Evolutionary conservation across 208 protist genomes (phyloP).

Genomic region (Porcisia deanei): DNA sequence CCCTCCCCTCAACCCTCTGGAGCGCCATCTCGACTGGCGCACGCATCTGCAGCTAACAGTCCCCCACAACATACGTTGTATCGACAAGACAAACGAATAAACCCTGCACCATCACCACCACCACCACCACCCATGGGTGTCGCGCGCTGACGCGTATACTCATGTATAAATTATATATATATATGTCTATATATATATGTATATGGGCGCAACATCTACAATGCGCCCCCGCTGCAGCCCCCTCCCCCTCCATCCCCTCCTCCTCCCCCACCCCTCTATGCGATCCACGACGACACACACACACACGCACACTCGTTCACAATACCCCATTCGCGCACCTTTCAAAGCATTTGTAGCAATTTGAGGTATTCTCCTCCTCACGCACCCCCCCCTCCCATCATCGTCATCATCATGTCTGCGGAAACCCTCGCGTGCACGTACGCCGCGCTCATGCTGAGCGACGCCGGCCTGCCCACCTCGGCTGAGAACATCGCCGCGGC

Average conservation of each 20-base stretch:
- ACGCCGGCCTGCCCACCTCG: constrained; percentile 69
- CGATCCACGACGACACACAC: neutral
- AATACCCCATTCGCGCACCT: neutral
- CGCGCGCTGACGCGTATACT: too few species aligned
- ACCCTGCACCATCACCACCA: too few species aligned
- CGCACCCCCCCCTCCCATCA: neutral
- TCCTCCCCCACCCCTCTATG: neutral
- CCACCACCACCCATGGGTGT: too few species aligned
- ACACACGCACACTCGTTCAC: too few species aligned
- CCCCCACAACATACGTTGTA: too few species aligned
- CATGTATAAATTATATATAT: too few species aligned
- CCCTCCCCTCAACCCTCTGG: neutral
- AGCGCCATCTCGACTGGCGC: neutral
- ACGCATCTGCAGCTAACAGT: neutral
- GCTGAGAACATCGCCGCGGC: constrained; percentile 76
- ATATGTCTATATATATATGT: neutral
- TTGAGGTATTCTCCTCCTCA: neutral
- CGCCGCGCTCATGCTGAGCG: constrained; percentile 75
- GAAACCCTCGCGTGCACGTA: constrained; percentile 88
- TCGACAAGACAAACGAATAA: too few species aligned
- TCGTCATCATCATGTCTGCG: constrained; percentile 38
- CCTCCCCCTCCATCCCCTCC: neutral
- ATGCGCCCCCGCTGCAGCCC: neutral
- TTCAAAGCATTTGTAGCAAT: neutral
- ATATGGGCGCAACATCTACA: neutral